These are phyloP conservation scores for Aspergillus oerlinghausenensis DNA, from an alignment of 2,329 filamentous ascomycete species.

Conservation along the genomic window DNA sequence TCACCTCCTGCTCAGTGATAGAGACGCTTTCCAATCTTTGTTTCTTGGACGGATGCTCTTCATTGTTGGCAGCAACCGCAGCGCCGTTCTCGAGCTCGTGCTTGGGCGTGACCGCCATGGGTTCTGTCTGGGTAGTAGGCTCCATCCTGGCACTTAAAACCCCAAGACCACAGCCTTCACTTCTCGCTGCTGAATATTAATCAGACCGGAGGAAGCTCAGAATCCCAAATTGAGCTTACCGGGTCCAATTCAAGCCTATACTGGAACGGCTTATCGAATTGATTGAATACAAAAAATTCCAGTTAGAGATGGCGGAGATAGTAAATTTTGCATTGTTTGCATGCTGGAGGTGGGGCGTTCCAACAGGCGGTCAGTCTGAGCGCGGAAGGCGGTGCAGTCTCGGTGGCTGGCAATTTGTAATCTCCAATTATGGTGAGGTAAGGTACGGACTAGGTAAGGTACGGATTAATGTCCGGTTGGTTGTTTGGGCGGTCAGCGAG, in stretches of 20 bases:
- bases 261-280: not conserved
- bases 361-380: not conserved
- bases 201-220: not conserved
- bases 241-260: not conserved
- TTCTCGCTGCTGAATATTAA: not conserved
- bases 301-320: not conserved
- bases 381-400: not conserved
- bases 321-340: conserved; percentile 22
- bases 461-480: not conserved
- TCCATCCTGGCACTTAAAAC: conserved; percentile 6
- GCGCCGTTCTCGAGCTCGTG: conserved; percentile 20
- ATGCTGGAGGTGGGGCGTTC: conserved; percentile 6
- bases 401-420: not conserved
- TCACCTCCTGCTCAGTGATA: conserved; percentile 18
- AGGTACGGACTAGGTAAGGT: no score
- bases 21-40: conserved; percentile 49
- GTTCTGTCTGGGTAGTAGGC: conserved; percentile 4
- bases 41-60: conserved; percentile 54
- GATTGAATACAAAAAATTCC: conserved; percentile 9
- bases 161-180: not conserved
- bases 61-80: conserved; percentile 23
- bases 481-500: not conserved
- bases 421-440: no score
- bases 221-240: not conserved
- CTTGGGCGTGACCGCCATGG: conserved; percentile 13